Evolutionary conservation across 148 eudicot genomes (phyloP).

Genomic region (Fallopia convolvulus): DNA sequence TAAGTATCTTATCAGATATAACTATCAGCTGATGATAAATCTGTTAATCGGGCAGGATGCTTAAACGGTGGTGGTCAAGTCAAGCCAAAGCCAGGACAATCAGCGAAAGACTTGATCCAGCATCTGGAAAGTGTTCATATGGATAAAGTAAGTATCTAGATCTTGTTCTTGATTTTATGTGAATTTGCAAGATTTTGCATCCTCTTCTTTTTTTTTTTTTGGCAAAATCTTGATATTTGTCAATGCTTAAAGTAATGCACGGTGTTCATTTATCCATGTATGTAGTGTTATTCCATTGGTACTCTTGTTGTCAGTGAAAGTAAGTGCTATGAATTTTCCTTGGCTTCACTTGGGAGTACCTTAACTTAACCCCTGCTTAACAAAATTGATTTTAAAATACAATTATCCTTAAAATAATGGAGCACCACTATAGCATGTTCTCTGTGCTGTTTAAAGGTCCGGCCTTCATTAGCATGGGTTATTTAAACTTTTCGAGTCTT

Average conservation of each 20-base stretch:
- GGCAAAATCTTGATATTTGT: not conserved
- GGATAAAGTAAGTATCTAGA: slow-evolving; percentile 53
- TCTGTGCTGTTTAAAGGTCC: not conserved
- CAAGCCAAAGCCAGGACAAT: slow-evolving; percentile 73
- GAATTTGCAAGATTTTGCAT: not conserved
- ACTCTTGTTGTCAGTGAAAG: not conserved
- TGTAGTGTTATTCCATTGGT: not conserved
- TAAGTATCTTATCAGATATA: not conserved
- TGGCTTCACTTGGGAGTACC: not conserved
- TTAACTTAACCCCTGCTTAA: too few relatives aligned
- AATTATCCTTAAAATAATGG: not conserved
- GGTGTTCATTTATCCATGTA: not conserved
- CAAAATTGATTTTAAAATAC: not conserved
- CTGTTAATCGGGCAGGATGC: slow-evolving; percentile 48
- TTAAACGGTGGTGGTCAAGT: slow-evolving; percentile 97
- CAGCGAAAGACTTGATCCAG: slow-evolving; percentile 76
- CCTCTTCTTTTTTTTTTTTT: not conserved
- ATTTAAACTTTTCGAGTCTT: not conserved
- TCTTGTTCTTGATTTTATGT: not conserved
- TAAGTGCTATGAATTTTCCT: not conserved
- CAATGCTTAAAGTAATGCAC: not conserved
- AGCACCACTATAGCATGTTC: not conserved
- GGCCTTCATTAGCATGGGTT: not conserved
- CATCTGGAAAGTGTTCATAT: slow-evolving; percentile 49
- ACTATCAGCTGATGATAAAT: not conserved